phyloP scores from a whole-genome alignment of 352 stramenopile genomes.

The Globisporangium perplexum region DNA sequence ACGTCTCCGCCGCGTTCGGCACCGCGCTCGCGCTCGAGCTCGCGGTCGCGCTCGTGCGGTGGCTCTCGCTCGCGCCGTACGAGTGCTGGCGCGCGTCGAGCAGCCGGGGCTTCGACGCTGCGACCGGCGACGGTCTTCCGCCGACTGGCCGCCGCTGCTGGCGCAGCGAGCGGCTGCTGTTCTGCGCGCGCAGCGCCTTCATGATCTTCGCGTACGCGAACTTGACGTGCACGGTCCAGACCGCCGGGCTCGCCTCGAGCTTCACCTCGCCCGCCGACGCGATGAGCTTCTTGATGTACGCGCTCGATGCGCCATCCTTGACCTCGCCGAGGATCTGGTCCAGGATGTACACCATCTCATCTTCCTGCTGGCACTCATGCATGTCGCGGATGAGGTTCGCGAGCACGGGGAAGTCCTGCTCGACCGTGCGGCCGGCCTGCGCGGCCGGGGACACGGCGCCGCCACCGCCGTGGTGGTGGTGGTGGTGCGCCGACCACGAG shows the following conservation, averaged over 20 bases:
- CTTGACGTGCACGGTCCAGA: slow-evolving; percentile 75
- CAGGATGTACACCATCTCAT: slow-evolving; percentile 83
- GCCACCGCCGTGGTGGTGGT: slow-evolving; percentile 3
- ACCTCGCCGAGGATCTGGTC: slow-evolving; percentile 80
- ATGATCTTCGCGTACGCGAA: slow-evolving; percentile 74
- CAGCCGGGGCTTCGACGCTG: slow-evolving; percentile 7
- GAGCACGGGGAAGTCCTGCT: slow-evolving; percentile 69
- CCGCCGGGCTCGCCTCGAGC: slow-evolving; percentile 38
- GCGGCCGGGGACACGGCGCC: slow-evolving; percentile 35
- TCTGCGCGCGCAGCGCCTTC: slow-evolving; percentile 53
- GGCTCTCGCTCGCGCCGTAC: slow-evolving; percentile 18
- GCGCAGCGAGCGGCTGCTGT: slow-evolving; percentile 8
- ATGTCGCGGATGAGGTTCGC: slow-evolving; percentile 73
- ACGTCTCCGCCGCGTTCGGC: slow-evolving; percentile 15
- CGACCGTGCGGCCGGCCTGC: slow-evolving; percentile 45
- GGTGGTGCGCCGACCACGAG: background rate
- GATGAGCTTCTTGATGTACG: slow-evolving; percentile 74
- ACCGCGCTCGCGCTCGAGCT: slow-evolving; percentile 13
- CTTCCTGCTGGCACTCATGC: slow-evolving; percentile 60
- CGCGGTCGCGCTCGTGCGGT: background rate
- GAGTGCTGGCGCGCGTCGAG: slow-evolving; percentile 35
- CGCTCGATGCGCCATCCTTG: slow-evolving; percentile 47
- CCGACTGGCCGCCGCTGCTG: slow-evolving; percentile 9
- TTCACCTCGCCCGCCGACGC: slow-evolving; percentile 67
- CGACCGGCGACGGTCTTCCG: slow-evolving; percentile 13